Evolutionary conservation across 2,329 filamentous ascomycete genomes (phyloP), one percentile per base, ranked within the genome.

Genomic region (Microdochium bolleyi): DNA sequence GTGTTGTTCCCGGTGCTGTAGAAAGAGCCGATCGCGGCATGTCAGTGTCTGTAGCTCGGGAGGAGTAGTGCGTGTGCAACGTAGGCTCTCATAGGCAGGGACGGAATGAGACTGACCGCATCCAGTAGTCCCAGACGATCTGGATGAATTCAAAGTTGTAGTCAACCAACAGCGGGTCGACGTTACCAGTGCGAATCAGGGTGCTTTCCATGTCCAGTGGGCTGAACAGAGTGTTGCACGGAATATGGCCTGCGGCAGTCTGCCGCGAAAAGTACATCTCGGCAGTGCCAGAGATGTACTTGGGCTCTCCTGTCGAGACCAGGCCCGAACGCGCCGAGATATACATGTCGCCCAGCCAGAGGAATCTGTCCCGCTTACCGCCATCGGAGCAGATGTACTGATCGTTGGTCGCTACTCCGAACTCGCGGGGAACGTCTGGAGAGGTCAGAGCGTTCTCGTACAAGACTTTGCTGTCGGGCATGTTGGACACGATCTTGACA

Each of bases 301-400:
- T 70, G n/a, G 55, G 62, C 3, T 67, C 62, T 11, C 61, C 58
- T 1, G 71, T 74, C 8, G 64, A 68, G 1, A 62, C 60, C 0
- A 59, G 62, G 11, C 73, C 58, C 19, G 73, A 64, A 11, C 66
- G 62, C 1, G 65, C 59, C 0, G 73, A 73, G 55, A 74, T 70
- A 41, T 67, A 68, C 51, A 72, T 73, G 53, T 74, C 71, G 4
- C 72, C 71, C 2, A 66, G 62, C 71, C 71, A 74, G 4, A 72
- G 62, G 1, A 72, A 60, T 0, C 71, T 62, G 54, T 75, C 71
- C 5, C 72, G 61, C 54, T 73, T 74, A 0, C 67, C 64, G 2
- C 71, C 70, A 53, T 74, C 71, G 1, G 73, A 58, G 48, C 72
- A 74, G 9, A 72, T 63, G 2, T 67, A 66, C 4, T 59, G 57